Conservation (phyloP, 805 yeast genomes). For the Clavispora phyllophila region DNA sequence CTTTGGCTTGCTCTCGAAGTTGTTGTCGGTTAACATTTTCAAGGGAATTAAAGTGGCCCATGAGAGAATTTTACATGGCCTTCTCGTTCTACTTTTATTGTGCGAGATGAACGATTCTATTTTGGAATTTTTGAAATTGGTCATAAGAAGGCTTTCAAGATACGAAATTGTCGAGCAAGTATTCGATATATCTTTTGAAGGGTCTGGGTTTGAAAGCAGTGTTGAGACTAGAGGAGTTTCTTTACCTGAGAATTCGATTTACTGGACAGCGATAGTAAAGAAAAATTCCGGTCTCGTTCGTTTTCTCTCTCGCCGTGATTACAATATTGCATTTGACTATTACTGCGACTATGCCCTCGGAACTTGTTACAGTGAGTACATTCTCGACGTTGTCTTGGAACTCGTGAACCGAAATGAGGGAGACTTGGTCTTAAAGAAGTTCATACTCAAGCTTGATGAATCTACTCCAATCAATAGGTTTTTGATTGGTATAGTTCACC, state of each 20-base stretch:
- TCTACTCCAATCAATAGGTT: slow-evolving; percentile 19
- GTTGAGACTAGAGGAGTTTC: slow-evolving; percentile 12
- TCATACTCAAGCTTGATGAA: slow-evolving; percentile 15
- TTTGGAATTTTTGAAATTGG: slow-evolving; percentile 19
- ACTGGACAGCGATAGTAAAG: slow-evolving; percentile 26
- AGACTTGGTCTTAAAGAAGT: slow-evolving; percentile 5
- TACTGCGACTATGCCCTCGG: slow-evolving; percentile 14
- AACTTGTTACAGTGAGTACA: slow-evolving; percentile 3
- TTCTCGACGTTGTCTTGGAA: slow-evolving; percentile 11
- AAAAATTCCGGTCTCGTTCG: slow-evolving; percentile 14
- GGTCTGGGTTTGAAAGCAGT: slow-evolving; percentile 7
- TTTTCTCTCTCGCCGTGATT: slow-evolving; percentile 14
- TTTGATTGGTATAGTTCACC: slow-evolving; percentile 30
- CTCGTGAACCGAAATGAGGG: slow-evolving; percentile 12
- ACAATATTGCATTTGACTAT: slow-evolving; percentile 25
- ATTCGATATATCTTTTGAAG: slow-evolving; percentile 23
- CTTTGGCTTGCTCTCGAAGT: slow-evolving; percentile 20
- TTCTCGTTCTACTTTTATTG: slow-evolving; percentile 26
- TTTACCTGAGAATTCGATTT: slow-evolving; percentile 23
- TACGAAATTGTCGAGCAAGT: slow-evolving; percentile 22
- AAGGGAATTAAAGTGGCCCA: slow-evolving; percentile 26
- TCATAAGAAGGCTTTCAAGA: slow-evolving; percentile 20
- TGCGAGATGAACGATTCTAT: slow-evolving; percentile 29
- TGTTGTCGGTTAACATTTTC: slow-evolving; percentile 21
- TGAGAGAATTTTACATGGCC: slow-evolving; percentile 23